phyloP scores from a whole-genome alignment of 345 rosid species.

The Anastatica hierochuntica region DNA sequence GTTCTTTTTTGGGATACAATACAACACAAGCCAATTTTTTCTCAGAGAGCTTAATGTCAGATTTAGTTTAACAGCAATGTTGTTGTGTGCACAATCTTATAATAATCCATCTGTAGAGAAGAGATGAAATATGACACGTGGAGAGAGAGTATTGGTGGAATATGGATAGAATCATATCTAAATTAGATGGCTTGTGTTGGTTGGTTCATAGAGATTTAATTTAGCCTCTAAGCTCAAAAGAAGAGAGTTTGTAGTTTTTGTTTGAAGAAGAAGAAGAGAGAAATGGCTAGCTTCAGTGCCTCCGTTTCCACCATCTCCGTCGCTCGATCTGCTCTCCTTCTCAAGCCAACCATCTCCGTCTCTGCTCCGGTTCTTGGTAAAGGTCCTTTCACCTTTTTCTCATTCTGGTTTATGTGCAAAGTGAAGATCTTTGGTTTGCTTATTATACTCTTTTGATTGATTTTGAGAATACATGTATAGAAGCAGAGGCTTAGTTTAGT shows the following conservation, averaged over 20 bases:
- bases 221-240: neutral
- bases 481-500: neutral
- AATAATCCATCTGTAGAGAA: neutral
- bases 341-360: slow-evolving; percentile 29
- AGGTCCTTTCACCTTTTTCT: neutral
- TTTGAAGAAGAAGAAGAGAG: neutral
- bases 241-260: neutral
- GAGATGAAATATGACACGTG: slow-evolving; percentile 54
- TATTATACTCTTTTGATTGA: no score
- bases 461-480: neutral
- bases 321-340: slow-evolving; percentile 31
- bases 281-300: neutral
- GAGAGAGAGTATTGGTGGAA: slow-evolving; percentile 36
- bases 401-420: no score
- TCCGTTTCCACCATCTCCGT: neutral
- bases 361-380: slow-evolving; percentile 60
- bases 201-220: slow-evolving; percentile 10
- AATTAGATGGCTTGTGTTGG: slow-evolving; percentile 26
- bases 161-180: slow-evolving; percentile 51
- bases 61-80: neutral
- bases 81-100: neutral
- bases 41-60: neutral
- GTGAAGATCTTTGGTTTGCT: no score
- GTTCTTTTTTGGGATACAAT: slow-evolving; percentile 10
- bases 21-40: no score